Percentiles rank a stretch among this genome's conserved stretches.
Conservation (phyloP, 306 rosid genomes). For the Prunus mongolica region DNA sequence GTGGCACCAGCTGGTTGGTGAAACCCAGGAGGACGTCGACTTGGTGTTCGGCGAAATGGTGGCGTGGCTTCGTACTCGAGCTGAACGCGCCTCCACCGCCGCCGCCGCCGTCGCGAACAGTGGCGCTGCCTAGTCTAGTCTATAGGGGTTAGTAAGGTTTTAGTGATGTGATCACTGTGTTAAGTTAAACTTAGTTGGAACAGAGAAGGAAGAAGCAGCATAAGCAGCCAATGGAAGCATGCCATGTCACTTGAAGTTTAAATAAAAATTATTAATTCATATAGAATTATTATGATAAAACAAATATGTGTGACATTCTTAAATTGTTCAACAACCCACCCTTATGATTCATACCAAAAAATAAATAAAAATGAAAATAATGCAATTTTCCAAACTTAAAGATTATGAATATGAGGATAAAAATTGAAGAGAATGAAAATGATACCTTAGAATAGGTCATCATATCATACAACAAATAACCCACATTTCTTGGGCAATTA, state of each 20-base stretch:
- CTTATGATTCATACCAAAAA: too few relatives aligned
- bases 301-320: too few relatives aligned
- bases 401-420: neutral
- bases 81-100: slow-evolving; percentile 28
- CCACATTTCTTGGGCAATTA: slow-evolving; percentile 14
- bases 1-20: slow-evolving; percentile 94
- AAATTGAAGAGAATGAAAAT: neutral
- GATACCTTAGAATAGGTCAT: slow-evolving; percentile 33
- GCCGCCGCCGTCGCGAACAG: neutral
- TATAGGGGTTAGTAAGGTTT: slow-evolving; percentile 9
- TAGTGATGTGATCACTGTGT: neutral
- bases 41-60: slow-evolving; percentile 68
- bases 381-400: too few relatives aligned
- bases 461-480: neutral
- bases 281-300: too few relatives aligned
- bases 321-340: too few relatives aligned
- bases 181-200: neutral
- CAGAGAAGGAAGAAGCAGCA: neutral
- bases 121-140: slow-evolving; percentile 21
- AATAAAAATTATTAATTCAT: neutral
- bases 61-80: slow-evolving; percentile 58
- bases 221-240: slow-evolving; percentile 38
- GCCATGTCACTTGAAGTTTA: neutral
- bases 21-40: slow-evolving; percentile 53
- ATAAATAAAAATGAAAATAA: too few relatives aligned